Percentiles rank a stretch among this genome's conserved stretches.
Conservation (phyloP, 1,139 yeast genomes). For the Lodderomyces elongisporus region DNA sequence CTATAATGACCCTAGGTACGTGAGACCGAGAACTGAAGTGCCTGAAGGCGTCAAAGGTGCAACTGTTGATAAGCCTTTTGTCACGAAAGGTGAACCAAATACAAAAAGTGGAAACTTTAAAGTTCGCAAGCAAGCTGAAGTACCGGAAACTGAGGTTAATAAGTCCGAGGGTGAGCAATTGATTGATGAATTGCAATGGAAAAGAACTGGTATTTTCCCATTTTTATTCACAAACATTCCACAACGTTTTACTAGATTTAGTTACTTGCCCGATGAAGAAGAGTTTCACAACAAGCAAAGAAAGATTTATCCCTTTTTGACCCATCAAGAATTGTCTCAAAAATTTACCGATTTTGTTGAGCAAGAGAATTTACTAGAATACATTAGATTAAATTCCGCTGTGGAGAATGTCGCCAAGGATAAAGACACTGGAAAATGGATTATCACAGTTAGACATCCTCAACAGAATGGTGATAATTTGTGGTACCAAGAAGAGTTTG, state of each 20-base stretch:
- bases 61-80: slow-evolving; percentile 18
- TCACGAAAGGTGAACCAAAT: slow-evolving; percentile 7
- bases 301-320: slow-evolving; percentile 36
- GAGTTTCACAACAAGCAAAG: slow-evolving; percentile 22
- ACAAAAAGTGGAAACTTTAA: not conserved
- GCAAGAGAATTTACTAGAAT: slow-evolving; percentile 22
- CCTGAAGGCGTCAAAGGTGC: slow-evolving; percentile 16
- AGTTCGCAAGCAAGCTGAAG: too few relatives aligned
- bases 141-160: not conserved
- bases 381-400: slow-evolving; percentile 34
- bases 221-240: slow-evolving; percentile 47
- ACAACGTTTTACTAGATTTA: slow-evolving; percentile 36
- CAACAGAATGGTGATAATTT: slow-evolving; percentile 14
- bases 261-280: slow-evolving; percentile 29
- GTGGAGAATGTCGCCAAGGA: slow-evolving; percentile 35
- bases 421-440: slow-evolving; percentile 35
- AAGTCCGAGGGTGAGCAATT: not conserved
- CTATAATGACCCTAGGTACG: slow-evolving; percentile 22
- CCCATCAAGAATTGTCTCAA: slow-evolving; percentile 32
- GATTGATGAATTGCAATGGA: slow-evolving; percentile 31
- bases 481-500: slow-evolving; percentile 42
- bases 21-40: slow-evolving; percentile 18
- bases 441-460: slow-evolving; percentile 30
- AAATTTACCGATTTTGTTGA: slow-evolving; percentile 27
- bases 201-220: slow-evolving; percentile 36